phyloP scores from a whole-genome alignment of 805 yeast species.

The Nakazawaea laoshanensis region DNA sequence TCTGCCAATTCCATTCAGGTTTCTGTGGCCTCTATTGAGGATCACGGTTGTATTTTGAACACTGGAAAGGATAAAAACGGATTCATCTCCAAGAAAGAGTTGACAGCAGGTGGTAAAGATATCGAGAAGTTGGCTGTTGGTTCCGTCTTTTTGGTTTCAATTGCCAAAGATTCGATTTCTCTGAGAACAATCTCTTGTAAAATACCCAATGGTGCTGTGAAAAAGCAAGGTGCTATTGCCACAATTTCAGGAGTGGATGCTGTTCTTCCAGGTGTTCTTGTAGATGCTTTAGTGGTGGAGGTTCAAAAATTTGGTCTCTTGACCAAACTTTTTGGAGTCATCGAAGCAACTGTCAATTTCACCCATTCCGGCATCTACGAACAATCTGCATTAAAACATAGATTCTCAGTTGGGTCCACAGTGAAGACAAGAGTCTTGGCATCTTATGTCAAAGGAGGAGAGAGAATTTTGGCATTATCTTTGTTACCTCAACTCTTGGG shows the following conservation, averaged over 20 bases:
- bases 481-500: conserved; percentile 44
- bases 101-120: conserved; percentile 29
- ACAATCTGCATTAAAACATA: conserved; percentile 42
- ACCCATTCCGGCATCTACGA: conserved; percentile 51
- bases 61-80: conserved; percentile 59
- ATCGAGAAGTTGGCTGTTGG: conserved; percentile 42
- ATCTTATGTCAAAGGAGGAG: conserved; percentile 35
- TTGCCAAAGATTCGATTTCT: conserved; percentile 37
- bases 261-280: conserved; percentile 76
- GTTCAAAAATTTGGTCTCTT: conserved; percentile 53
- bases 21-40: conserved; percentile 74
- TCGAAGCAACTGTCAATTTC: conserved; percentile 61
- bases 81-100: conserved; percentile 67
- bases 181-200: conserved; percentile 54
- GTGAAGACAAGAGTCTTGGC: conserved; percentile 68
- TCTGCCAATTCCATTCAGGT: conserved; percentile 66
- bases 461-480: conserved; percentile 59
- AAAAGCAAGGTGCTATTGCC: conserved; percentile 38
- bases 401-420: conserved; percentile 58
- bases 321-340: conserved; percentile 68
- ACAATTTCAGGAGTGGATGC: conserved; percentile 71
- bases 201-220: conserved; percentile 32
- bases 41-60: conserved; percentile 79
- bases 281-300: conserved; percentile 63
- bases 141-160: conserved; percentile 56